These are phyloP conservation scores for Fonsecaea nubica DNA, from an alignment of 2,329 filamentous ascomycete species.

Conservation along the genomic window DNA sequence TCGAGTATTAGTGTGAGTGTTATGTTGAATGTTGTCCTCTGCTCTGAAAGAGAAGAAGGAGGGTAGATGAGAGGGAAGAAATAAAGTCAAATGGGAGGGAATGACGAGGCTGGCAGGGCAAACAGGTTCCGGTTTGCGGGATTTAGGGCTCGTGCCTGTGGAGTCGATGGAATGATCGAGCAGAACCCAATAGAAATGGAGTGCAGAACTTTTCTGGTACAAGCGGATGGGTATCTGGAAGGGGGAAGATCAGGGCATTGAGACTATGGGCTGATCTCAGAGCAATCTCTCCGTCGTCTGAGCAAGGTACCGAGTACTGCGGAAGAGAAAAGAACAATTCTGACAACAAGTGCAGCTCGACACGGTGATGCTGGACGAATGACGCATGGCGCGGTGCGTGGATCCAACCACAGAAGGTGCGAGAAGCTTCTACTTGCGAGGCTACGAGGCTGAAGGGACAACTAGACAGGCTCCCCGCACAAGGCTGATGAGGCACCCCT, in stretches of 20 bases:
- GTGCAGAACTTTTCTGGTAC: background rate
- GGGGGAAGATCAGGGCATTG: background rate
- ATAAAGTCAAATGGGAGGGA: slow-evolving; percentile 20
- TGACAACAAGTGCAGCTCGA: background rate
- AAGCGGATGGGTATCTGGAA: background rate
- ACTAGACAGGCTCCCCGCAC: background rate
- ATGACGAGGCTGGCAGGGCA: slow-evolving; percentile 25
- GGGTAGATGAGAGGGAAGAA: slow-evolving; percentile 29
- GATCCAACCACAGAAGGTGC: slow-evolving; percentile 4
- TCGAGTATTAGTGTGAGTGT: slow-evolving; percentile 26
- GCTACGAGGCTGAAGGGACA: slow-evolving; percentile 4
- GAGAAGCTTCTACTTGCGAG: slow-evolving; percentile 5
- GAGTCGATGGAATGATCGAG: slow-evolving; percentile 34
- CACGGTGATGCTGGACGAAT: slow-evolving; percentile 1
- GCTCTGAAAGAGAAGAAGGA: slow-evolving; percentile 35
- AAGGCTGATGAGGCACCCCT: background rate
- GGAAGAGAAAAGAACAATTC: background rate
- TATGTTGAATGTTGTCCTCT: slow-evolving; percentile 41
- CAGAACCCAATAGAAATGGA: slow-evolving; percentile 17
- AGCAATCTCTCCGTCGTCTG: background rate
- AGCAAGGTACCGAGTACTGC: background rate
- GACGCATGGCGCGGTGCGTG: slow-evolving; percentile 3
- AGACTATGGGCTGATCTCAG: slow-evolving; percentile 3
- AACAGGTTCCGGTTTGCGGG: slow-evolving; percentile 23
- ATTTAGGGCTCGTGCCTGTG: slow-evolving; percentile 28